Conservation (phyloP, 768 basidiomycete species). For the Dacryopinax spathularia region DNA sequence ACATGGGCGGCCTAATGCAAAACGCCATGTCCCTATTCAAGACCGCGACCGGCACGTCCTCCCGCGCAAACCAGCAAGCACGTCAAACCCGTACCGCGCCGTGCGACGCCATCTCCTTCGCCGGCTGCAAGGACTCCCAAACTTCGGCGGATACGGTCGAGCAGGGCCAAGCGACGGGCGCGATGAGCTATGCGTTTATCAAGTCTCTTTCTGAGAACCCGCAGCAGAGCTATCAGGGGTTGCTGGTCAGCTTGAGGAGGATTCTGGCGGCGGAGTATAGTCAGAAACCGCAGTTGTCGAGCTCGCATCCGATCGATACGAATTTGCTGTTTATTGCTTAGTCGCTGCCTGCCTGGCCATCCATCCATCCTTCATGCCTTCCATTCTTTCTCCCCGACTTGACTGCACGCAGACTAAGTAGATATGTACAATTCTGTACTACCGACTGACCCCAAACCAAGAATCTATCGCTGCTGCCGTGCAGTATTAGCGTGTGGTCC, state of each 20-base stretch:
- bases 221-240: slow-evolving; percentile 22
- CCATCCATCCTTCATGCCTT: too few relatives aligned
- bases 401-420: too few relatives aligned
- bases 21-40: slow-evolving; percentile 64
- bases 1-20: slow-evolving; percentile 62
- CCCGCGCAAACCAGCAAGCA: slow-evolving; percentile 48
- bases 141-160: slow-evolving; percentile 32
- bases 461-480: too few relatives aligned
- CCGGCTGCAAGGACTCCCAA: slow-evolving; percentile 32
- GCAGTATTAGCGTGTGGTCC: too few relatives aligned
- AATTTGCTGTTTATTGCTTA: slow-evolving; percentile 24
- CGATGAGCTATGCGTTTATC: slow-evolving; percentile 29
- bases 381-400: too few relatives aligned
- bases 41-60: slow-evolving; percentile 48
- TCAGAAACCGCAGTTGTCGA: slow-evolving; percentile 29
- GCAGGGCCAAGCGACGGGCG: slow-evolving; percentile 33
- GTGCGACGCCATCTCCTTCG: slow-evolving; percentile 53
- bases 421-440: too few relatives aligned
- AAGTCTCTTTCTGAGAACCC: slow-evolving; percentile 26
- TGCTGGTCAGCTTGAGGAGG: slow-evolving; percentile 11
- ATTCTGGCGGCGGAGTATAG: slow-evolving; percentile 21
- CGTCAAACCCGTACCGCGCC: slow-evolving; percentile 56
- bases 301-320: slow-evolving; percentile 23
- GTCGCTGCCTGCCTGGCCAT: too few relatives aligned
- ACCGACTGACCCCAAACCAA: too few relatives aligned